A percentile compares a stretch with the other conserved stretches of the same genome.
These are phyloP conservation scores for Colletotrichum sp. DNA, from an alignment of 2,329 filamentous ascomycete species.

Conservation along the genomic window DNA sequence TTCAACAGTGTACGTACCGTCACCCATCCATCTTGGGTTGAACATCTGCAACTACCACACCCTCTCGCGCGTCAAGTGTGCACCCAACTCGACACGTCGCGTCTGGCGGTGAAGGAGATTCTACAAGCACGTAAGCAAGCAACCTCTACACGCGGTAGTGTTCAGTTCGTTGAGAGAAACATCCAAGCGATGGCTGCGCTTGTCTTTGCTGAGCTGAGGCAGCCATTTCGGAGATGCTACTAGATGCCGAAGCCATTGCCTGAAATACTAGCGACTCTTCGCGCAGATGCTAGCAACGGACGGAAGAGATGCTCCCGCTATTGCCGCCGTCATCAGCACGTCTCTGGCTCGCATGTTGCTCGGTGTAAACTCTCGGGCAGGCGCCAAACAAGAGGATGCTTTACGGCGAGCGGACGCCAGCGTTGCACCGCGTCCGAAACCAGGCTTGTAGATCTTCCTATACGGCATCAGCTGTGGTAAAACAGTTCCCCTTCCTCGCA, in stretches of 20 bases:
- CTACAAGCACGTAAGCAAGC: not conserved
- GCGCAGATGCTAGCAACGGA: not conserved
- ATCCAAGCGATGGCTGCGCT: not conserved
- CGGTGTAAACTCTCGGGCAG: not conserved
- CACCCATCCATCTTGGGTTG: not conserved
- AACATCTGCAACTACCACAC: conserved; percentile 9
- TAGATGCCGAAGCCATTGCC: not conserved
- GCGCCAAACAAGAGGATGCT: not conserved
- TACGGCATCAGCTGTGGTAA: conserved; percentile 5
- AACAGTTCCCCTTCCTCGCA: not conserved
- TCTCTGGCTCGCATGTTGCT: not conserved
- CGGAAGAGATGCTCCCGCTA: not conserved
- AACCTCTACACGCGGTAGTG: not conserved
- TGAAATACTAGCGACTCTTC: not conserved
- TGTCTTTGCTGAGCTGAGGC: not conserved
- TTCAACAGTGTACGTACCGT: conserved; percentile 1
- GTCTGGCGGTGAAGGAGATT: conserved; percentile 7
- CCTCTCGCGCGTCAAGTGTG: not conserved
- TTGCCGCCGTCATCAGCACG: not conserved
- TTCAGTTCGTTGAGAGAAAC: not conserved
- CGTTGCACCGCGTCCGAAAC: conserved; percentile 13
- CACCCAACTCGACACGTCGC: not conserved
- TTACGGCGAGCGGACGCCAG: conserved; percentile 1
- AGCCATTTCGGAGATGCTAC: not conserved
- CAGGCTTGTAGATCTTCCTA: conserved; percentile 1